Evolutionary conservation across 1,284 basidiomycete species (phyloP), one percentile per base, ranked within the genome.

Genomic region (Xerocomus amazonicus): DNA sequence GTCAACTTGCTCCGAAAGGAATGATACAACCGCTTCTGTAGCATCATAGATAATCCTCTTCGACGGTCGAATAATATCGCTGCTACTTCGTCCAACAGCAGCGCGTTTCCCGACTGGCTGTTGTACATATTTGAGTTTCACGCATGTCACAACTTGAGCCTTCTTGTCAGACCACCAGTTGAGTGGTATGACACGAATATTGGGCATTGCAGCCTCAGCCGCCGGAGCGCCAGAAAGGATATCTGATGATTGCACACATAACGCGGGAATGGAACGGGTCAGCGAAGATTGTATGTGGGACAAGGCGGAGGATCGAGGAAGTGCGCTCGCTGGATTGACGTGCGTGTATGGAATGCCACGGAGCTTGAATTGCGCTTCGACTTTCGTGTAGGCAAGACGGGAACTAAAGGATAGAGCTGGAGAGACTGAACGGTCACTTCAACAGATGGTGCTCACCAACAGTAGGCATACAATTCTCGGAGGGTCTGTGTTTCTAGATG

Each of bases 131-230:
- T 90, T 91, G 26, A 94, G 75, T 62, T 91, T 91, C 27, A 93
- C 88, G 54, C 87, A 90, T 0, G 89, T 93, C 14, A 91, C 82
- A 10, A 92, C 87, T 74, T 87, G 72, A 1, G 83, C 84, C 53
- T 80, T 81, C 53, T 83, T 79, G 40, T 84, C 82, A 28, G 86
- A 86, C 90, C 92, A 94, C 92, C 93, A 96, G 57, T 92, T 86
- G 26, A 90, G 76, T 5, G 93, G 86, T 53, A 91, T 86, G 46
- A 97, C 82, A 38, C 86, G 86, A 45, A 96, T 91, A 63, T 92
- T 93, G 6, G 88, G 86, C 83, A 92, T 90, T 7, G 90, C 90
- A 4, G 91, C 90, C 61, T 92, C 89, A n/a, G 84, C 86, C 2
- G 90, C 87, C 3, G 86, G 84, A 1, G 87, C 87, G 12, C 85